Evolutionary conservation across 2,329 filamentous ascomycete genomes (phyloP).

Genomic region (Penicillium sp.): DNA sequence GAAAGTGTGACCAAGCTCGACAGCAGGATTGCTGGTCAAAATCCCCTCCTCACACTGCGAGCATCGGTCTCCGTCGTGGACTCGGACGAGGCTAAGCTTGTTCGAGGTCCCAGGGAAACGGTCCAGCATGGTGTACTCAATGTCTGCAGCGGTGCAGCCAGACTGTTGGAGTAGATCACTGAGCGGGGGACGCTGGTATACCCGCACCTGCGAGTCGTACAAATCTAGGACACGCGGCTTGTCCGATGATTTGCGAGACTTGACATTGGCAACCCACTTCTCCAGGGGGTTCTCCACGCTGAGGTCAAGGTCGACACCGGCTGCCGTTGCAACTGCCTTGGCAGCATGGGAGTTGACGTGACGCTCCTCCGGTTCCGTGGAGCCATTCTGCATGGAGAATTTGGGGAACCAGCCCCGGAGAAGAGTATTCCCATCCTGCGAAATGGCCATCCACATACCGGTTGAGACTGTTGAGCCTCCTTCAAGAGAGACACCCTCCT

Average conservation of each 20-base stretch:
- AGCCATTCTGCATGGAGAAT: constrained; percentile 44
- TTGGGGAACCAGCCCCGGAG: constrained; percentile 72
- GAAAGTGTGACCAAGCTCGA: constrained; percentile 95
- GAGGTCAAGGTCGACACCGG: constrained; percentile 72
- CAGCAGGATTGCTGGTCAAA: constrained; percentile 71
- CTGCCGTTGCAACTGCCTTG: constrained; percentile 58
- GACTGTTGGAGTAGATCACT: constrained; percentile 42
- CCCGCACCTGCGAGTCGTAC: constrained; percentile 49
- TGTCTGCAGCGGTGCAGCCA: constrained; percentile 36
- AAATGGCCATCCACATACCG: constrained; percentile 49
- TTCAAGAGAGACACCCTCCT: constrained; percentile 27
- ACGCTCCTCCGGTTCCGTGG: constrained; percentile 42
- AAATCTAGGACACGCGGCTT: constrained; percentile 45
- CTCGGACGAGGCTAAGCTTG: constrained; percentile 68
- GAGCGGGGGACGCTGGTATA: constrained; percentile 48
- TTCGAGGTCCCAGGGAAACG: constrained; percentile 48
- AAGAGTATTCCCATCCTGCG: constrained; percentile 67
- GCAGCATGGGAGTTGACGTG: constrained; percentile 67
- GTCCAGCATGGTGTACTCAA: constrained; percentile 45
- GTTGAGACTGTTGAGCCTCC: constrained; percentile 42
- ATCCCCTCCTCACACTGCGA: constrained; percentile 69
- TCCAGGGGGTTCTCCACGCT: constrained; percentile 66
- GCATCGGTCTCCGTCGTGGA: constrained; percentile 73
- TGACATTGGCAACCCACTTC: constrained; percentile 58
- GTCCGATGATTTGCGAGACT: constrained; percentile 31